phyloP scores from a whole-genome alignment of 768 basidiomycete species.

The Tulasnella sp. region DNA sequence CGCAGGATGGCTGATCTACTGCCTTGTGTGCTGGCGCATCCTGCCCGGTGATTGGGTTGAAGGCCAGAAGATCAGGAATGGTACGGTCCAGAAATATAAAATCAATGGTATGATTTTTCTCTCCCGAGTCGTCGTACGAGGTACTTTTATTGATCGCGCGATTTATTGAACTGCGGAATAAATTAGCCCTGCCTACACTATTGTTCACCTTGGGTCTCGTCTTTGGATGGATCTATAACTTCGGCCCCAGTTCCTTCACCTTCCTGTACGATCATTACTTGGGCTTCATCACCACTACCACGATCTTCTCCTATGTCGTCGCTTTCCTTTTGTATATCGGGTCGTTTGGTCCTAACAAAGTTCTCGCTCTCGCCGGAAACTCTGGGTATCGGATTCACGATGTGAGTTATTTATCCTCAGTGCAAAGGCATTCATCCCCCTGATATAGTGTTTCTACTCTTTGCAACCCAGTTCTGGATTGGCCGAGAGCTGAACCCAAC shows the following conservation, averaged over 20 bases:
- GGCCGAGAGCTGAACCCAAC: slow-evolving; percentile 92
- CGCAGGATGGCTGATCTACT: slow-evolving; percentile 84
- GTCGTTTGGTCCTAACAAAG: slow-evolving; percentile 54
- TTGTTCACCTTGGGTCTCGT: slow-evolving; percentile 69
- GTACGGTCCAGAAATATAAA: slow-evolving; percentile 73
- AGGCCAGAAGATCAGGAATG: slow-evolving; percentile 62
- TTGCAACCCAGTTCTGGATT: slow-evolving; percentile 65
- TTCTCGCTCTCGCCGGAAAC: slow-evolving; percentile 91
- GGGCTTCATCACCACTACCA: slow-evolving; percentile 73
- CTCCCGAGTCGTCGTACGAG: slow-evolving; percentile 1
- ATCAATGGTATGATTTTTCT: slow-evolving; percentile 66
- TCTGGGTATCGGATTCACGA: slow-evolving; percentile 81
- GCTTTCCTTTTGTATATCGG: slow-evolving; percentile 55
- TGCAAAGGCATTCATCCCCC: background rate
- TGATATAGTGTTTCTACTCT: background rate
- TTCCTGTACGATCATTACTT: slow-evolving; percentile 89
- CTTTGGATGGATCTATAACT: slow-evolving; percentile 55
- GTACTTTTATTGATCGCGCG: background rate
- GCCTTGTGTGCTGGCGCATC: slow-evolving; percentile 66
- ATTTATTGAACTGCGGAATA: background rate
- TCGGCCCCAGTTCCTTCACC: slow-evolving; percentile 72
- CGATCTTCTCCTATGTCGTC: slow-evolving; percentile 70
- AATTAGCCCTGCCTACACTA: slow-evolving; percentile 74
- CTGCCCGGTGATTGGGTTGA: slow-evolving; percentile 65
- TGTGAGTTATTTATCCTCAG: slow-evolving; percentile 38